Conservation (phyloP, 2,329 filamentous ascomycete genomes). For the Teratosphaeria gauchensis region DNA sequence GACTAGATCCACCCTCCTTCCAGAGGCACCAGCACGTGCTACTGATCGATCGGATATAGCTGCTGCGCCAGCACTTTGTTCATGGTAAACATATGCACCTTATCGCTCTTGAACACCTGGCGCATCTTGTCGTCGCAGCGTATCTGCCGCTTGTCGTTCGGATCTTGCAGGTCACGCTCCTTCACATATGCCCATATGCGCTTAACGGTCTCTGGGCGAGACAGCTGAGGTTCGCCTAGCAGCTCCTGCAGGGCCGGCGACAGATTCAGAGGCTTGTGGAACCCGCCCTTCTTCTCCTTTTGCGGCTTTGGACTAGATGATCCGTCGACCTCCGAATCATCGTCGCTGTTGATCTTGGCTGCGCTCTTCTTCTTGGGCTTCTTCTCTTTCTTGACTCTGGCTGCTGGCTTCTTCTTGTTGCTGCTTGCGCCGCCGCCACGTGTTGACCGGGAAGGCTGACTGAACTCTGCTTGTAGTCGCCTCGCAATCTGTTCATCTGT, state of each 20-base stretch:
- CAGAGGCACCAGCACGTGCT: not conserved
- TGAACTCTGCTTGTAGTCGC: slow-evolving; percentile 79
- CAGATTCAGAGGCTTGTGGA: slow-evolving; percentile 76
- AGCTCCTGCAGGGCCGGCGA: slow-evolving; percentile 61
- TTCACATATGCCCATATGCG: slow-evolving; percentile 95
- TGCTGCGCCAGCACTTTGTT: slow-evolving; percentile 91
- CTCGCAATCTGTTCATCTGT: slow-evolving; percentile 85
- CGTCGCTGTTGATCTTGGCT: slow-evolving; percentile 65
- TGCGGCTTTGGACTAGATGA: slow-evolving; percentile 25
- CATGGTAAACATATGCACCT: slow-evolving; percentile 98
- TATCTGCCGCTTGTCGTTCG: slow-evolving; percentile 84
- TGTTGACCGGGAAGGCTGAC: slow-evolving; percentile 61
- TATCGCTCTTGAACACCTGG: slow-evolving; percentile 81
- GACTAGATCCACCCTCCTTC: not conserved
- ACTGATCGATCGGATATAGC: slow-evolving; percentile 64
- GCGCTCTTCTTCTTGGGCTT: slow-evolving; percentile 61
- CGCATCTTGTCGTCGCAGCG: slow-evolving; percentile 85
- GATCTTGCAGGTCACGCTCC: slow-evolving; percentile 77
- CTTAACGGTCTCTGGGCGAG: slow-evolving; percentile 91
- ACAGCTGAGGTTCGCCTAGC: slow-evolving; percentile 67
- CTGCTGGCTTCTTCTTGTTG: slow-evolving; percentile 44
- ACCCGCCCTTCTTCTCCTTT: slow-evolving; percentile 73
- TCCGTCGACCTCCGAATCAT: slow-evolving; percentile 66
- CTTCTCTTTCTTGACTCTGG: slow-evolving; percentile 55
- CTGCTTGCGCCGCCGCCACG: slow-evolving; percentile 52